Evolutionary conservation across 1,284 basidiomycete species (phyloP), one percentile per base, ranked within the genome.

Genomic region (Marasmius tenuissimus): DNA sequence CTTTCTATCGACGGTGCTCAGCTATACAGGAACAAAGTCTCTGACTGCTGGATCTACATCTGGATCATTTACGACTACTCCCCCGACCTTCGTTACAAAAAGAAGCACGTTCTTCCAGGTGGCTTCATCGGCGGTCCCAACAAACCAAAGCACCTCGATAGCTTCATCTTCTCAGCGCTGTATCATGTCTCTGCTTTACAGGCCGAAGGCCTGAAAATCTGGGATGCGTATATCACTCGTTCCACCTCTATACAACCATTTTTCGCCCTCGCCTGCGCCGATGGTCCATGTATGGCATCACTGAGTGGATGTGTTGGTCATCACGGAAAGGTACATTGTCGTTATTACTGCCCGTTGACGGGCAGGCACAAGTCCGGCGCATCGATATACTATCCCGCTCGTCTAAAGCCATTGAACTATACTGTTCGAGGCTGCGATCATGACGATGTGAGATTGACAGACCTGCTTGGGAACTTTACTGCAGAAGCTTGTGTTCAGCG

Each of bases 1-100:
- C 52, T 72, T n/a, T 72, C 72, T 10, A 67, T 74, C 34, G 70
- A 75, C 56, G 73, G 73, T 52, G 71, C 71, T 11, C 73, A 74
- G 61, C 68, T 75, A 1, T 75, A 72, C 58, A 59, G 56, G 22
- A 61, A 69, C 61, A 73, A 72, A 58, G 45, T 47, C n/a, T 73
- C 70, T 0, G 72, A 75, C 54, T 67, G 65, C 56, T 74, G 72
- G 73, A 72, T 75, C 16, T 71, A 67, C 20, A 72, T 74, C 10
- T 76, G 72, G 71, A 60, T 75, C 9, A 54, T 74, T n/a, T 39
- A 68, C 10, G 68, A 74, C 56, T 56, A 70, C 4, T 33, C 65
- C 4, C 72, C 73, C 0, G 64, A 69, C 8, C 12, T 52, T 18
- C 70, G 70, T 8, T 75, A 74, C 62, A 73, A 69, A 54, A 72